phyloP scores from a whole-genome alignment of 23 red algal species.

The Rhodosorus marinus region DNA sequence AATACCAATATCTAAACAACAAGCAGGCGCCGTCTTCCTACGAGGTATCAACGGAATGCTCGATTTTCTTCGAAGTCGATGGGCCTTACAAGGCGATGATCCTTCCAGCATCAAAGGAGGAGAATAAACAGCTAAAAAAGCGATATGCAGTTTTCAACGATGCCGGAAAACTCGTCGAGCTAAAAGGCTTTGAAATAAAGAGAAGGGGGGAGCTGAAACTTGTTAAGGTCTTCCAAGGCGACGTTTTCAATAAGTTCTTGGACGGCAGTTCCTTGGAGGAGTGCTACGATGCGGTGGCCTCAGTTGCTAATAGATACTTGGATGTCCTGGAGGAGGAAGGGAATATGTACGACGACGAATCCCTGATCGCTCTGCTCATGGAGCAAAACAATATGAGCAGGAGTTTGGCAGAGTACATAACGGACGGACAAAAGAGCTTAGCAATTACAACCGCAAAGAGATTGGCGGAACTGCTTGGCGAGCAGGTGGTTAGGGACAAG shows the following conservation, averaged over 20 bases:
- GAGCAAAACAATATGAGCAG: slow-evolving; percentile 98
- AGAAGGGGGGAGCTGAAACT: slow-evolving; percentile 92
- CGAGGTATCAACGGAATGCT: slow-evolving; percentile 51
- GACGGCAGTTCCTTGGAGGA: slow-evolving; percentile 16
- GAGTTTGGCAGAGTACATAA: slow-evolving; percentile 56
- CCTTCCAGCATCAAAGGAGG: slow-evolving; percentile 79
- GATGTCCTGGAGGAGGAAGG: slow-evolving; percentile 58
- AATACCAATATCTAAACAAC: slow-evolving; percentile 67
- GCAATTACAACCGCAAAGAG: slow-evolving; percentile 92
- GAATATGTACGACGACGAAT: slow-evolving; percentile 36
- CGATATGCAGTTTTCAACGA: slow-evolving; percentile 96
- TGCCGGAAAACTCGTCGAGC: slow-evolving; percentile 70
- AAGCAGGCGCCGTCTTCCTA: slow-evolving; percentile 36
- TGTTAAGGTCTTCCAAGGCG: slow-evolving; percentile 88
- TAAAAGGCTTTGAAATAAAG: slow-evolving; percentile 99
- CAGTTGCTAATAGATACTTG: slow-evolving; percentile 73
- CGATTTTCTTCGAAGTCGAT: slow-evolving; percentile 93
- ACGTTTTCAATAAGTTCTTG: slow-evolving; percentile 76
- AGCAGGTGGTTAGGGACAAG: slow-evolving; percentile 52
- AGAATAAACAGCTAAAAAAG: slow-evolving; percentile 95
- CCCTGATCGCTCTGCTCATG: slow-evolving; percentile 59
- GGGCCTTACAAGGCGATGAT: slow-evolving; percentile 97
- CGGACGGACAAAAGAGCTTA: slow-evolving; percentile 54
- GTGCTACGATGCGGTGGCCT: slow-evolving; percentile 59
- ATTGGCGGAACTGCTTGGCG: slow-evolving; percentile 66